Conservation (phyloP, 2,329 filamentous ascomycete genomes). For the Hypomyces rosellus region DNA sequence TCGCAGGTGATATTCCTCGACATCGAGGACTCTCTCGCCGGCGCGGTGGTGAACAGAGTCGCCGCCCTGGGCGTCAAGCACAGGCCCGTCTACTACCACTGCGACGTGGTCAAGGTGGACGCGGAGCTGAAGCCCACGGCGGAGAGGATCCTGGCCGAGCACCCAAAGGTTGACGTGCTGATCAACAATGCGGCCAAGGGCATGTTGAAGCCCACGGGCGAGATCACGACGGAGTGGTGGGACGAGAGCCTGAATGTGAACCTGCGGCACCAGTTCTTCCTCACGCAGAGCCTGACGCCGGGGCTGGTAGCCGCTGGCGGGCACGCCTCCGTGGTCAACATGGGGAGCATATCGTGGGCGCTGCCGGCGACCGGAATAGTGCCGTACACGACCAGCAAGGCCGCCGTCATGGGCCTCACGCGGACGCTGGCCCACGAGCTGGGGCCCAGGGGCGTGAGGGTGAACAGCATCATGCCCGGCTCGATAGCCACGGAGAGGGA, state of each 20-base stretch:
- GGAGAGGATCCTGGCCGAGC: slow-evolving; percentile 22
- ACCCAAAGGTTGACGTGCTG: slow-evolving; percentile 59
- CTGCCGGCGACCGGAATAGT: slow-evolving; percentile 37
- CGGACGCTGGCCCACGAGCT: slow-evolving; percentile 50
- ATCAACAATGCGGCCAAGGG: slow-evolving; percentile 71
- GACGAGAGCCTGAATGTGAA: slow-evolving; percentile 39
- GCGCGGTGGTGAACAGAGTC: slow-evolving; percentile 23
- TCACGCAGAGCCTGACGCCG: slow-evolving; percentile 64
- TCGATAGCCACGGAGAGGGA: slow-evolving; percentile 40
- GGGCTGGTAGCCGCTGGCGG: slow-evolving; percentile 38
- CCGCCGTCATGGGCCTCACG: slow-evolving; percentile 49
- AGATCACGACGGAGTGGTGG: slow-evolving; percentile 36
- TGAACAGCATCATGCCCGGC: slow-evolving; percentile 46
- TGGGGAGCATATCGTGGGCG: slow-evolving; percentile 45
- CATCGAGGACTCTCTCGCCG: slow-evolving; percentile 8
- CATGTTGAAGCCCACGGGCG: slow-evolving; percentile 19
- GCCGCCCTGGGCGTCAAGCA: slow-evolving; percentile 12
- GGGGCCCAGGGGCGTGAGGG: slow-evolving; percentile 38
- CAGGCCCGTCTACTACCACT: slow-evolving; percentile 33
- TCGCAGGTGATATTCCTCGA: slow-evolving; percentile 40
- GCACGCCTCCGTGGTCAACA: slow-evolving; percentile 32
- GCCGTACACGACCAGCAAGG: slow-evolving; percentile 47
- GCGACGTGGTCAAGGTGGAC: slow-evolving; percentile 35
- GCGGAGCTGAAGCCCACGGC: slow-evolving; percentile 26
- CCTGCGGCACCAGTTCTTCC: slow-evolving; percentile 48